Evolutionary conservation across 108 stramenopile species (phyloP).

Genomic region (Nitzschia sp.): DNA sequence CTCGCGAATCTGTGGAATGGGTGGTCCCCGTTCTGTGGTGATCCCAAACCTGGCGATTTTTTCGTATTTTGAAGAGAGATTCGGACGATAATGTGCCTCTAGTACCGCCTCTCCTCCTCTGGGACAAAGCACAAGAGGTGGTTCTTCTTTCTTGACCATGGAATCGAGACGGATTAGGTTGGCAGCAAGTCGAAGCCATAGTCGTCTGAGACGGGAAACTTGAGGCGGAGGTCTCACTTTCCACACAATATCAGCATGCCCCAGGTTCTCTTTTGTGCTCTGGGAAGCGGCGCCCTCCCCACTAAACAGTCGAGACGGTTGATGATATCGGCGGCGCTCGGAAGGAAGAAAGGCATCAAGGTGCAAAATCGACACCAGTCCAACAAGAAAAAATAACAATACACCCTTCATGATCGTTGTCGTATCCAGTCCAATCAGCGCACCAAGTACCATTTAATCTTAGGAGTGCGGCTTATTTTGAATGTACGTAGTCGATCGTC

Average conservation of each 20-base stretch:
- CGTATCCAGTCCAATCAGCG: no score
- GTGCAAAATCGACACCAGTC: conserved; percentile 21
- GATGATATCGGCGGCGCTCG: background rate
- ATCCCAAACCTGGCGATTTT: conserved; percentile 77
- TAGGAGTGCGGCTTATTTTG: no score
- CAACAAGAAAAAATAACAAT: background rate
- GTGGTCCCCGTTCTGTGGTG: conserved; percentile 65
- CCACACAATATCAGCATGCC: conserved; percentile 67
- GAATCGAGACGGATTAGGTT: conserved; percentile 51
- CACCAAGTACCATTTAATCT: no score
- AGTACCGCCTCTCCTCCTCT: conserved; percentile 61
- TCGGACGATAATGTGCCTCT: conserved; percentile 51
- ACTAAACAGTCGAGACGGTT: background rate
- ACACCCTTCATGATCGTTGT: conserved; percentile 8
- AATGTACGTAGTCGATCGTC: no score
- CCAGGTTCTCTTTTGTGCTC: conserved; percentile 9
- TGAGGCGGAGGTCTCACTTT: conserved; percentile 62
- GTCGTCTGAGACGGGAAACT: conserved; percentile 19
- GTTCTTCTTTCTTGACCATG: conserved; percentile 35
- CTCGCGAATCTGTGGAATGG: conserved; percentile 54
- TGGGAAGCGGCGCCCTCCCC: background rate
- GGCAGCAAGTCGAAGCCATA: conserved; percentile 52
- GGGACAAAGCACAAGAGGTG: conserved; percentile 64
- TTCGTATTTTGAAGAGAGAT: conserved; percentile 20
- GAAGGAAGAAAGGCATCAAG: conserved; percentile 42